Evolutionary conservation across 441 rosid species (phyloP).

Genomic region (Omphalea diandra): DNA sequence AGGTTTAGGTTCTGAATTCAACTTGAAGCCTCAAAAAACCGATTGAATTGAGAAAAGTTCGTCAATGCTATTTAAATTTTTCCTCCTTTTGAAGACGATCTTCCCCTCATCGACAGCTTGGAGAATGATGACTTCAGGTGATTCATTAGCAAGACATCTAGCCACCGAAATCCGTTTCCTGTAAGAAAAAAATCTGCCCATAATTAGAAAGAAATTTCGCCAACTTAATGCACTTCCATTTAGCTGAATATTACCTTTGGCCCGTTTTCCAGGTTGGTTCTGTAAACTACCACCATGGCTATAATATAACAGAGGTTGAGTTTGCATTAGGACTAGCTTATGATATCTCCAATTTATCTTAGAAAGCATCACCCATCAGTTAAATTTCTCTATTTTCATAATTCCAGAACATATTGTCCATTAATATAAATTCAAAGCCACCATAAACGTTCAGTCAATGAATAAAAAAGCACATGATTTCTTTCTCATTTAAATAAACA

Average conservation of each 20-base stretch:
- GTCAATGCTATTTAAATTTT: background rate
- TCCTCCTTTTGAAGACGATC: conserved; percentile 15
- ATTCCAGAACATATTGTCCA: background rate
- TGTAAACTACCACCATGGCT: background rate
- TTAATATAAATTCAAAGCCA: background rate
- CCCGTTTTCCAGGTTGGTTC: background rate
- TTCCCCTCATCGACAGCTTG: conserved; percentile 18
- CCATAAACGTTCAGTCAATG: background rate
- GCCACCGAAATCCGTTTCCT: conserved; percentile 28
- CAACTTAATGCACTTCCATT: background rate
- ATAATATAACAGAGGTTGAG: too few species aligned
- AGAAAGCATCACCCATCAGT: background rate
- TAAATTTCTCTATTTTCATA: background rate
- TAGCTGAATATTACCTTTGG: conserved; percentile 17
- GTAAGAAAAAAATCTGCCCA: background rate
- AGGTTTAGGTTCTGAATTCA: conserved; percentile 16
- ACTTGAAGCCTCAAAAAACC: conserved; percentile 26
- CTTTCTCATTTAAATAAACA: background rate
- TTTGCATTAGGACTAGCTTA: too few species aligned
- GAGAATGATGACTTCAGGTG: conserved; percentile 16
- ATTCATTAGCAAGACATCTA: conserved; percentile 6
- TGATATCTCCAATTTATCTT: background rate
- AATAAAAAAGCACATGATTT: conserved; percentile 7
- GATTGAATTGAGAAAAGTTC: background rate
- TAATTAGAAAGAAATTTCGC: conserved; percentile 9